Base-by-base conservation (phyloP, 495 filamentous ascomycete species). In the Penicillium bialowiezense region DNA sequence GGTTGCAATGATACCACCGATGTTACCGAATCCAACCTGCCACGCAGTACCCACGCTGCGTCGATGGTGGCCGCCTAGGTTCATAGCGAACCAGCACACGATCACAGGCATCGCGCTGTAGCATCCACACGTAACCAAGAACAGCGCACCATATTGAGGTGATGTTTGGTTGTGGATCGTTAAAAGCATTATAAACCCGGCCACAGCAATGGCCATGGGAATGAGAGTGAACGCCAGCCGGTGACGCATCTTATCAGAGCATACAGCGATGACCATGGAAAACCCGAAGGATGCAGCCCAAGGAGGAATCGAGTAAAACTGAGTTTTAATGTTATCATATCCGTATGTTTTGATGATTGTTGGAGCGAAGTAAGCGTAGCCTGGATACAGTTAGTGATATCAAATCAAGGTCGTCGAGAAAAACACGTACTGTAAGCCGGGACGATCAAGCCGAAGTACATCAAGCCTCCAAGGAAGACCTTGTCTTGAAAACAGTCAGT, bases 81-180 rank as follows among this genome's bases (percentile, higher is more conserved):
- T 96, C 82, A 95, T 95, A 52, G 86, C 87, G 68, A 90, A 96
- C 90, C 91, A 98, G 63, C 90, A 97, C 1, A 95, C 81, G 31
- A 89, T 78, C 9, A 96, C 80, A 0, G 90, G 90, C 82, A 92
- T 88, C 7, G 89, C 86, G 42, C 79, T 76, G 58, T 88, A 88
- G 24, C 67, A 67, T 43, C 80, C 81, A 24, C 67, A 59, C 4
- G 84, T 83, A 48, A 89, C 74, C 28, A 96, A 64, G 66, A 90
- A 90, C 13, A 96, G 73, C 1, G 83, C 88, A 0, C 69, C 82
- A 55, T 95, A 96, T 64, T 89, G 72, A 29, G 87, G 66, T 14
- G 77, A 50, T 2, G 64, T 62, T 48, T 77, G 71, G 3, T 71
- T 70, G 51, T 87, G 83, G n/a, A 83, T 74, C 46, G 73, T 79